phyloP scores from a whole-genome alignment of 202 grass and related monocot species.

The Thinopyrum obtusiflorum region DNA sequence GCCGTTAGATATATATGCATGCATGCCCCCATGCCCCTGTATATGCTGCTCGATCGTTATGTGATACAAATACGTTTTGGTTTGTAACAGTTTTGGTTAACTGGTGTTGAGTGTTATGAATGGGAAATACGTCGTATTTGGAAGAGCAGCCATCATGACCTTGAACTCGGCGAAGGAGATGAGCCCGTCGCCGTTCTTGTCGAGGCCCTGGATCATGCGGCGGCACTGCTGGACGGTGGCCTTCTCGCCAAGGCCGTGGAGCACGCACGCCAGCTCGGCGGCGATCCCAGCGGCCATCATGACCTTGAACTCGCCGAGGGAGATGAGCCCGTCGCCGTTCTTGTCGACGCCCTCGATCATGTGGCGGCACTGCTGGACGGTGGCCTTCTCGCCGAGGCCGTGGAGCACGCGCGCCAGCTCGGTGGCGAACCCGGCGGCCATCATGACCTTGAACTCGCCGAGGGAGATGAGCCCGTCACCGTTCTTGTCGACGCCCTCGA shows the following conservation, averaged over 20 bases:
- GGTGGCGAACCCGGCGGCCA: no score
- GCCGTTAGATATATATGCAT: no score
- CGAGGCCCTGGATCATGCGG: conserved; percentile 96
- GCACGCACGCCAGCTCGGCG: conserved; percentile 71
- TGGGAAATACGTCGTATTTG: no score
- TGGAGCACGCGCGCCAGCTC: conserved; percentile 75
- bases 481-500: conserved; percentile 92
- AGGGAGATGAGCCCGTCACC: conserved; percentile 81
- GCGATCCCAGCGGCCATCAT: no score
- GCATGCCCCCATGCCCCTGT: no score
- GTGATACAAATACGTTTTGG: no score
- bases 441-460: conserved; percentile 98
- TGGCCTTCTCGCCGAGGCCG: conserved; percentile 71
- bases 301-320: conserved; percentile 90
- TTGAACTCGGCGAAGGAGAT: conserved; percentile 92
- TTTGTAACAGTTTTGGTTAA: no score
- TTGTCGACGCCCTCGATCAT: conserved; percentile 98
- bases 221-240: conserved; percentile 72
- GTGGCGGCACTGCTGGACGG: conserved; percentile 71
- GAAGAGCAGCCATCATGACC: conserved; percentile 99
- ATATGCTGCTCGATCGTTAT: no score
- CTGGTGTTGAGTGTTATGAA: no score
- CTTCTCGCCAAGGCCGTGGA: conserved; percentile 71
- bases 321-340: conserved; percentile 84
- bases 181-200: conserved; percentile 85